Percentiles rank a stretch among this genome's conserved stretches.
These are phyloP conservation scores for Luffa aegyptiaca DNA, from an alignment of 306 rosid genomes.

Conservation along the genomic window DNA sequence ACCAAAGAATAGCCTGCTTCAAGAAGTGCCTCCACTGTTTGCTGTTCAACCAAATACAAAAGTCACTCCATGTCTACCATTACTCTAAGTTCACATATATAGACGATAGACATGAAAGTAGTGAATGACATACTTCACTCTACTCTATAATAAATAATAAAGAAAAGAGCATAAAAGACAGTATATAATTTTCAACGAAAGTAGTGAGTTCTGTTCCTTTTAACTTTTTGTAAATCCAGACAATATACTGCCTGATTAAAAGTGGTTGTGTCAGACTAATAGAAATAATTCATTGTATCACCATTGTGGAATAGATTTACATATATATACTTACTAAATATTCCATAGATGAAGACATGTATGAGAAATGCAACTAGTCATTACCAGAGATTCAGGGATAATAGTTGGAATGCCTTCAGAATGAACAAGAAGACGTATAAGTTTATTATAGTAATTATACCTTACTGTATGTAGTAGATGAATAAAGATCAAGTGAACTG, in stretches of 20 bases:
- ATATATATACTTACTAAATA: background rate
- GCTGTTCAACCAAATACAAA: conserved; percentile 47
- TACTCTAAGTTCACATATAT: background rate
- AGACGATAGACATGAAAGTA: background rate
- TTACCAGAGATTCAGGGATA: background rate
- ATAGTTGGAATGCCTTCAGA: background rate
- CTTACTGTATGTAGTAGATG: background rate
- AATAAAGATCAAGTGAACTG: background rate
- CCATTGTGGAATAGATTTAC: background rate
- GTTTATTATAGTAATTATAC: background rate
- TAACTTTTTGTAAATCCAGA: background rate
- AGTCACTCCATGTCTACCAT: background rate
- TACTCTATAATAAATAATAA: background rate
- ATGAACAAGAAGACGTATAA: background rate
- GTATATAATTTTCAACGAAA: background rate
- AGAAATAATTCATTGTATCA: background rate
- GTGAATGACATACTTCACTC: background rate
- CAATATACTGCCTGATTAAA: background rate
- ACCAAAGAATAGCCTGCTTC: conserved; percentile 73
- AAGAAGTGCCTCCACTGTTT: conserved; percentile 74
- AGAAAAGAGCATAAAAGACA: background rate
- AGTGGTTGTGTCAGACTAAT: background rate
- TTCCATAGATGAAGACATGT: background rate
- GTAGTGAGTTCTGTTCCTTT: background rate
- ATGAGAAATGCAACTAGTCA: background rate